Base-by-base conservation (phyloP, 805 yeast genomes). In the Clavispora santaluciae region DNA sequence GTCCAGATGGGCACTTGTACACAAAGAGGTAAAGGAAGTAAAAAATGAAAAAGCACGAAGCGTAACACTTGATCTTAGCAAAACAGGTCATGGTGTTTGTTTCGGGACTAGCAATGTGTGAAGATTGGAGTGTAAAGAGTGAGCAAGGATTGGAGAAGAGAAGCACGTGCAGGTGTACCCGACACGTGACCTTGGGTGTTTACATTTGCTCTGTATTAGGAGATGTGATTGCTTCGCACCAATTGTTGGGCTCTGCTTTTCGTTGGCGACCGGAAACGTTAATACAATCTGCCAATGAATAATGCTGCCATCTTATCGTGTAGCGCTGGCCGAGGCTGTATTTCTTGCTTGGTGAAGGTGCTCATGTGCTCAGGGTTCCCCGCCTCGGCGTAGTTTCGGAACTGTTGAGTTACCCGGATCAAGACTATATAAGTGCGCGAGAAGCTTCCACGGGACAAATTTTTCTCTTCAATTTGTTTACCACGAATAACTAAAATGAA, bases 11-110 rank as follows among this genome's bases (percentile, higher is more conserved):
- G 52, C 75, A 70, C 53, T 69, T 69, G 58, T 66, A 68, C 24
- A 60, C 52, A 50, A 54, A 56, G 46, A 70, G 64, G 57, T 70
- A 70, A 29, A 60, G 45, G 24, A 61, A 48, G 51, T 70, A 70
- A 35, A 65, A 46, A 22, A 60, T 53, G 33, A 64, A 40, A 37
- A 60, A 45, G 23, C 62, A 45, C 35, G 57, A 41, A 29, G 60
- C 26, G 37, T 53, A 48, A 36, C 39, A 44, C 53, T 46, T 59
- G 45, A 53, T 36, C 34, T 51, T 51, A 35, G 52, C 49, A 33
- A 51, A 37, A 24, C 39, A 35, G 18, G 45, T 37, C 54, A 46
- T 48, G 35, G 30, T 38, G 33, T 17, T n/a, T 18, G 10, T 15
- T n/a, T 28, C 8, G 20, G n/a, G 33, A 33, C 20, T 16, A 24